phyloP scores from a whole-genome alignment of 2,329 filamentous ascomycete species.

The Penicillium sp. region DNA sequence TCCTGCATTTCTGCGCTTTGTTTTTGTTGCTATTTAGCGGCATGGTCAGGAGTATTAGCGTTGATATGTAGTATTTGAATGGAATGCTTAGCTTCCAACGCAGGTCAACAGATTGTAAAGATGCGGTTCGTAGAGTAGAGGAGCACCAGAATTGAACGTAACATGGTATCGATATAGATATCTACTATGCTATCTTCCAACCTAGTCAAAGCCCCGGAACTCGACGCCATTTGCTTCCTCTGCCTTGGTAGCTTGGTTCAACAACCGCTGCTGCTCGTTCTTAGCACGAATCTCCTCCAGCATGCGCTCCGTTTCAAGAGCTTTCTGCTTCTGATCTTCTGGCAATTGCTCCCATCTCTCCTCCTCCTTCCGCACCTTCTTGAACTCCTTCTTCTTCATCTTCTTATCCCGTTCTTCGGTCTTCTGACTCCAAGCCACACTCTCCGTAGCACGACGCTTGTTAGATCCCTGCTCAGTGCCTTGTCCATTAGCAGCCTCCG shows the following conservation, averaged over 20 bases:
- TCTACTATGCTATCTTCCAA: not conserved
- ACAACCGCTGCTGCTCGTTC: slow-evolving; percentile 43
- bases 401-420: slow-evolving; percentile 64
- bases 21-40: not conserved
- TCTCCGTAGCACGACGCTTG: slow-evolving; percentile 58
- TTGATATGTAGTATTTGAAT: not conserved
- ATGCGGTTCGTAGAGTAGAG: not conserved
- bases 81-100: not conserved
- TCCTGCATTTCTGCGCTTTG: not conserved
- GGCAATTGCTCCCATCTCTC: slow-evolving; percentile 64
- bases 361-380: slow-evolving; percentile 61
- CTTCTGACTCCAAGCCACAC: slow-evolving; percentile 70
- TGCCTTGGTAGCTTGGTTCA: slow-evolving; percentile 18
- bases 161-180: not conserved
- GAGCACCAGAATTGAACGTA: too few relatives aligned
- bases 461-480: slow-evolving; percentile 36
- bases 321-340: slow-evolving; percentile 64
- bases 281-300: slow-evolving; percentile 61
- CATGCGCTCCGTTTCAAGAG: slow-evolving; percentile 62
- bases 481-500: slow-evolving; percentile 44
- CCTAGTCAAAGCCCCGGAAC: slow-evolving; percentile 59
- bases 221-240: slow-evolving; percentile 37
- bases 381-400: slow-evolving; percentile 61
- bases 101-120: not conserved
- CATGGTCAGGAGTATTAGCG: not conserved